Percentiles rank a stretch among this genome's conserved stretches.
phyloP scores from a whole-genome alignment of 2,329 filamentous ascomycete species.

The Alternaria sp. region DNA sequence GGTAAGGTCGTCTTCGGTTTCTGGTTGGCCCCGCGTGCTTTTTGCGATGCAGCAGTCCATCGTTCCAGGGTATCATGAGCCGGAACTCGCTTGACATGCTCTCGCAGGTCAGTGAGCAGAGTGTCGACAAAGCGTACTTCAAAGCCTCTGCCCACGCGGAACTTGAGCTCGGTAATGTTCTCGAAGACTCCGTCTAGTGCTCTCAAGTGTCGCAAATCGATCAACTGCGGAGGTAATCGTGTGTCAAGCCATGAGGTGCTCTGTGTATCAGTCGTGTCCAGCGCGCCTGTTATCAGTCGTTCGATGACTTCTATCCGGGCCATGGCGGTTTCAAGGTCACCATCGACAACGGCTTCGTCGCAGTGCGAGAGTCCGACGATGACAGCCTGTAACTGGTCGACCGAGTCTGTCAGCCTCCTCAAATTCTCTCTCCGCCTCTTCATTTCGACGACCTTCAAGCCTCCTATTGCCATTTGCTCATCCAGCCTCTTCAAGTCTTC shows the following conservation, averaged over 20 bases:
- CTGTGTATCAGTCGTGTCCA: conserved; percentile 48
- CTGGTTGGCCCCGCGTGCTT: conserved; percentile 70
- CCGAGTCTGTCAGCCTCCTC: conserved; percentile 78
- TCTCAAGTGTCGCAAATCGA: conserved; percentile 76
- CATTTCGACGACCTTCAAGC: conserved; percentile 84
- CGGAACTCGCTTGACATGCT: conserved; percentile 78
- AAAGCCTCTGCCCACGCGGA: conserved; percentile 84
- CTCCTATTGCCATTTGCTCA: conserved; percentile 82
- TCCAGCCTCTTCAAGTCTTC: conserved; percentile 82
- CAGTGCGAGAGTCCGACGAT: conserved; percentile 77
- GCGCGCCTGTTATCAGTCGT: conserved; percentile 76
- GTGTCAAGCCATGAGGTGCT: conserved; percentile 42
- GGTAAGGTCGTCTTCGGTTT: conserved; percentile 73
- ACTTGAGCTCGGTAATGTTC: conserved; percentile 77
- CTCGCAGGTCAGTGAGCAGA: conserved; percentile 77
- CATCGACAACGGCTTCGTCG: conserved; percentile 80
- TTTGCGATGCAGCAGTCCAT: conserved; percentile 80
- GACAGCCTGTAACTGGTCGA: conserved; percentile 80
- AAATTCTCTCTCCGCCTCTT: conserved; percentile 84
- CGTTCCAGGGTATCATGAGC: conserved; percentile 76
- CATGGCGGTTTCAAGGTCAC: conserved; percentile 82
- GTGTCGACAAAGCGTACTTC: conserved; percentile 80
- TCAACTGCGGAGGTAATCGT: conserved; percentile 53
- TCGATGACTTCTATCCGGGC: conserved; percentile 80
- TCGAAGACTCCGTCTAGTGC: conserved; percentile 80